phyloP scores from a whole-genome alignment of 2,329 filamentous ascomycete genomes.

The Camptophora hylomeconis region DNA sequence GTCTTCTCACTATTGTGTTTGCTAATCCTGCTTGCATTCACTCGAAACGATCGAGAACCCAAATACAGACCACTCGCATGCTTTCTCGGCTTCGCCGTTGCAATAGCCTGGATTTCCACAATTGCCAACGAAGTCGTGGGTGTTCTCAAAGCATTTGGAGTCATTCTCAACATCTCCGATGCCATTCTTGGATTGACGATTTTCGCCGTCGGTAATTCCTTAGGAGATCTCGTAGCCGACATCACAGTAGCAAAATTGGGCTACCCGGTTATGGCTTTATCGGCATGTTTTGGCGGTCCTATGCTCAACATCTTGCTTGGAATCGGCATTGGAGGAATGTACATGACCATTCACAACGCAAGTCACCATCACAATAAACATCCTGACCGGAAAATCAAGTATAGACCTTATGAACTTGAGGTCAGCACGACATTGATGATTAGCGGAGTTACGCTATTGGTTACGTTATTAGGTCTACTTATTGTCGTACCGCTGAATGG shows the following conservation, averaged over 20 bases:
- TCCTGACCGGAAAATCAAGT: slow-evolving; percentile 49
- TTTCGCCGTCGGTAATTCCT: slow-evolving; percentile 89
- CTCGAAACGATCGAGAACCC: slow-evolving; percentile 53
- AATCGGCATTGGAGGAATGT: slow-evolving; percentile 80
- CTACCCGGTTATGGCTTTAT: slow-evolving; percentile 90
- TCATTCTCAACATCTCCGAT: slow-evolving; percentile 76
- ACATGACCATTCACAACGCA: slow-evolving; percentile 66
- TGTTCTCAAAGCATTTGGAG: slow-evolving; percentile 81
- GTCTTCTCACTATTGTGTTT: slow-evolving; percentile 56
- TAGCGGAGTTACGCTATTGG: slow-evolving; percentile 66
- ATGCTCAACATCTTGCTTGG: slow-evolving; percentile 96
- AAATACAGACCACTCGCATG: slow-evolving; percentile 68
- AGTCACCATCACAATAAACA: slow-evolving; percentile 54
- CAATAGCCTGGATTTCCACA: slow-evolving; percentile 91
- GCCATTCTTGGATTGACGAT: slow-evolving; percentile 89
- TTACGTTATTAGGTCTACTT: slow-evolving; percentile 67
- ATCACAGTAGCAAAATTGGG: slow-evolving; percentile 87
- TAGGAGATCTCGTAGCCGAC: slow-evolving; percentile 88
- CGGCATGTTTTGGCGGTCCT: slow-evolving; percentile 93
- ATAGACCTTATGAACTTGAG: slow-evolving; percentile 68
- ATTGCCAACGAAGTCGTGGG: slow-evolving; percentile 93
- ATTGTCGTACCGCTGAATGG: slow-evolving; percentile 71
- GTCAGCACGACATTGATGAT: slow-evolving; percentile 78
- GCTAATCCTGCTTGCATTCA: slow-evolving; percentile 53
- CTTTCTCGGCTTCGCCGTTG: slow-evolving; percentile 79